Percentiles rank a stretch among this genome's conserved stretches.
phyloP scores from a whole-genome alignment of 768 basidiomycete species.

The Daedaleopsis nitida region DNA sequence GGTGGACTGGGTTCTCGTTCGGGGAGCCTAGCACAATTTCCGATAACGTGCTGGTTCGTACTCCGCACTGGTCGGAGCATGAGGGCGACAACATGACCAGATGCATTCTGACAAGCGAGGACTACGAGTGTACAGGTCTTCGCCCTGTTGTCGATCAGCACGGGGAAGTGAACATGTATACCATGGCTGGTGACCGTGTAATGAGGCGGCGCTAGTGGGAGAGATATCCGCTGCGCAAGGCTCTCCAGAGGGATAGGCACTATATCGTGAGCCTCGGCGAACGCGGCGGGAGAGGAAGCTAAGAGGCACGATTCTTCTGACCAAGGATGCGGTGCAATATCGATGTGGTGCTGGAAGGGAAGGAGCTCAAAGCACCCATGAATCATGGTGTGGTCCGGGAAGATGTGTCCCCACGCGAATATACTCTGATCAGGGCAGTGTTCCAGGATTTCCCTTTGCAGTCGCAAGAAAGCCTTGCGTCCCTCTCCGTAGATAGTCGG shows the following conservation, averaged over 20 bases:
- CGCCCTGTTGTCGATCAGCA: background rate
- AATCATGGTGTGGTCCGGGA: background rate
- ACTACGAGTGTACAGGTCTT: background rate
- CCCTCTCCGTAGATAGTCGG: slow-evolving; percentile 7
- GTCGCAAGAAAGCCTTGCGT: slow-evolving; percentile 1
- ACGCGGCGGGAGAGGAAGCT: background rate
- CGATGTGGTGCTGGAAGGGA: background rate
- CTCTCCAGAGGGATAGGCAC: background rate
- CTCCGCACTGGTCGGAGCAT: background rate
- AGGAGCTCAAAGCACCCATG: background rate
- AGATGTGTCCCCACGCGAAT: slow-evolving; percentile 1
- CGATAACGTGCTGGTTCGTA: background rate
- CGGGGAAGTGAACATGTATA: background rate
- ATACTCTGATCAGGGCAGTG: slow-evolving; percentile 2
- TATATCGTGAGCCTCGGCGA: background rate
- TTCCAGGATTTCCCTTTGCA: slow-evolving; percentile 5
- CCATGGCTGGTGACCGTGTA: slow-evolving; percentile 5
- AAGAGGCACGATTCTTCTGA: background rate
- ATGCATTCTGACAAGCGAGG: background rate
- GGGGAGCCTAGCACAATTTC: background rate
- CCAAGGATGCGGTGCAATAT: background rate
- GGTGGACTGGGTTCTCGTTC: background rate
- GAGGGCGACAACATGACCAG: background rate
- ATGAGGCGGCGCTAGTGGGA: background rate
- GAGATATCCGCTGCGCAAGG: background rate